phyloP scores from a whole-genome alignment of 2,329 filamentous ascomycete species.

The Venturia oleaginea region DNA sequence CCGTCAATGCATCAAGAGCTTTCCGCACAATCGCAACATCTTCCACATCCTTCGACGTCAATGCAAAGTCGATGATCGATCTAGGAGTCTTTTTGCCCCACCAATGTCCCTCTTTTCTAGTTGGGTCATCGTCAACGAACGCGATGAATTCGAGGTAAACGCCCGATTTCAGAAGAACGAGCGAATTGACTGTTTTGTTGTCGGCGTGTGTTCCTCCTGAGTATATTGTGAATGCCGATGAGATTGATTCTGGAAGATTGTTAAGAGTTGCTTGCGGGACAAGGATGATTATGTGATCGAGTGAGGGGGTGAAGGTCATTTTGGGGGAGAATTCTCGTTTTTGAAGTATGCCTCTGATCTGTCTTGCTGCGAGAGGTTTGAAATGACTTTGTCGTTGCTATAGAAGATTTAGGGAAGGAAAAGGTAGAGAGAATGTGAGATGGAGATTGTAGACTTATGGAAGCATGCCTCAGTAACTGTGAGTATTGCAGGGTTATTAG shows the following conservation, averaged over 20 bases:
- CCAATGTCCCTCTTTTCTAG: slow-evolving; percentile 35
- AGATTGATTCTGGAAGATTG: slow-evolving; percentile 42
- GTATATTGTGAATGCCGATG: slow-evolving; percentile 47
- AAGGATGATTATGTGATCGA: slow-evolving; percentile 59
- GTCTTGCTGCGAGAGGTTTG: no score
- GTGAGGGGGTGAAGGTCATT: slow-evolving; percentile 10
- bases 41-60: slow-evolving; percentile 29
- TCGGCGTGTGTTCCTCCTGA: slow-evolving; percentile 55
- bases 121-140: slow-evolving; percentile 41
- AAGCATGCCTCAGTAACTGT: no score
- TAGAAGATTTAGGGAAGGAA: no score
- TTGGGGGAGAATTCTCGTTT: neutral
- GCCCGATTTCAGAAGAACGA: slow-evolving; percentile 54
- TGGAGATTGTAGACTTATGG: no score
- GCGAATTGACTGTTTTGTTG: slow-evolving; percentile 50
- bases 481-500: no score
- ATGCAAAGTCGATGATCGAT: slow-evolving; percentile 50
- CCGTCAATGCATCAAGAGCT: slow-evolving; percentile 16
- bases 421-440: no score
- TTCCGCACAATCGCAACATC: slow-evolving; percentile 1
- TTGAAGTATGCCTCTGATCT: no score
- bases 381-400: no score
- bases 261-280: slow-evolving; percentile 43
- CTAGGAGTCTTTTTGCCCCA: slow-evolving; percentile 48
- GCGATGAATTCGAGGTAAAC: slow-evolving; percentile 59